Evolutionary conservation across 768 basidiomycete genomes (phyloP), one percentile per base, ranked within the genome.

Genomic region (Tulasnella sp.): DNA sequence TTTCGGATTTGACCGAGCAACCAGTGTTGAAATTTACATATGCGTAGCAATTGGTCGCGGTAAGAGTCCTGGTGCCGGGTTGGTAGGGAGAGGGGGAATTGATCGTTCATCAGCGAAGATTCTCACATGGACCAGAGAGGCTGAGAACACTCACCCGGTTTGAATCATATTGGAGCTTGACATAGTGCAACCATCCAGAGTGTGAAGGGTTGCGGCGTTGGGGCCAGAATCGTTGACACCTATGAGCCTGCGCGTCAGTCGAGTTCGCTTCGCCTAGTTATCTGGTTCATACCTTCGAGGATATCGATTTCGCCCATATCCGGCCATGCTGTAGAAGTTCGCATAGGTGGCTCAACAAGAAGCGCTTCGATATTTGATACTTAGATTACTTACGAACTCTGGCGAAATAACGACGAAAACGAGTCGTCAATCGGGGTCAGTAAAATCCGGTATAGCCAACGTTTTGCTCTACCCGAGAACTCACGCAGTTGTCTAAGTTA

Each of bases 341-440:
- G 1, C 34, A 8, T 14, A 34, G 34, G 3, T 34, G 7, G 84
- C 7, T 83, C 80, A 46, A 14, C 12, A 16, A 14, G 14, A 31
- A 36, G 86, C 88, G 21, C 4, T 68, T 68, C 9, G 87, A 84
- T 56, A 89, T 89, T 90, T 90, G 91, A n/a, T 42, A 6, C 34
- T n/a, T 8, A 24, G 73, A 6, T 24, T 27, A 74, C 73, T 74
- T 74, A 74, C 73, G 73, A 21, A 74, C 73, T 27, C 62, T 74
- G 73, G 24, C 3, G 31, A 68, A n/a, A 44, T 16, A 44, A 14
- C 44, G 16, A 44, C 42, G 19, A 34, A 68, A 18, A 9, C 8
- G 14, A 27, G 16, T 14, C 16, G 34, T 6, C 18, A 68, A 36
- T 19, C 16, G 5, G n/a, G 3, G 62, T 68, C 62, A 68, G 12